A percentile compares a stretch with the other conserved stretches of the same genome.
Conservation (phyloP, 441 rosid genomes). For the Aleurites moluccanus region DNA sequence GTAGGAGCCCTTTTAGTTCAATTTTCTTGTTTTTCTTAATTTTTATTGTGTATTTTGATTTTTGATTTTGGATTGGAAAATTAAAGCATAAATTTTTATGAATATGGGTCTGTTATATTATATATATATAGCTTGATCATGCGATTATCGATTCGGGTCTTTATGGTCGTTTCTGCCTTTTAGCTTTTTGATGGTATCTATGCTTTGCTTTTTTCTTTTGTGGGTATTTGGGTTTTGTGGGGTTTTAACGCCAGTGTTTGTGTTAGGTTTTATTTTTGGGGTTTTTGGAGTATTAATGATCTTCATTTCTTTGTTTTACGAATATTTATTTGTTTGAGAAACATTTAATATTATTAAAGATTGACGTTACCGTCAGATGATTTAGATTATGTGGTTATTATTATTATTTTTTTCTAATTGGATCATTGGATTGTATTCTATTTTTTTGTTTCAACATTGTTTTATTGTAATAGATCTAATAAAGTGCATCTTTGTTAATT, state of each 20-base stretch:
- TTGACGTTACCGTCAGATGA: not conserved
- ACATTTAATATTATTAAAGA: not conserved
- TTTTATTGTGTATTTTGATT: not conserved
- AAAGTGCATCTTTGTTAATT: not conserved
- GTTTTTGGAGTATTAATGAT: not conserved
- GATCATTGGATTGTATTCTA: not conserved
- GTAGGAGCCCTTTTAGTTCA: constrained; percentile 14
- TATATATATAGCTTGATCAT: not conserved
- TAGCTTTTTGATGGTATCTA: not conserved
- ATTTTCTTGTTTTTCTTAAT: not conserved
- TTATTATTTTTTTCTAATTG: not conserved
- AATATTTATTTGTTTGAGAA: not conserved
- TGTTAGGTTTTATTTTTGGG: not conserved
- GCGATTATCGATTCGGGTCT: not conserved
- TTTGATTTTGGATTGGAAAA: not conserved
- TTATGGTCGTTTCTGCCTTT: not conserved
- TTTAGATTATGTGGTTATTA: not conserved
- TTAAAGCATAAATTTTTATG: not conserved
- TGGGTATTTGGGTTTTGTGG: constrained; percentile 6
- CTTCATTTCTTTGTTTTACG: not conserved
- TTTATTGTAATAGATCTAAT: not conserved
- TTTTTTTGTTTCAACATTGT: not conserved
- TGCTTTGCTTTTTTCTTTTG: not conserved
- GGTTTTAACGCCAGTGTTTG: not conserved
- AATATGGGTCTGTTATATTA: not conserved